A percentile compares a stretch with the other conserved stretches of the same genome.
These are phyloP conservation scores for Alliaria petiolata DNA, from an alignment of 345 rosid species.

Conservation along the genomic window DNA sequence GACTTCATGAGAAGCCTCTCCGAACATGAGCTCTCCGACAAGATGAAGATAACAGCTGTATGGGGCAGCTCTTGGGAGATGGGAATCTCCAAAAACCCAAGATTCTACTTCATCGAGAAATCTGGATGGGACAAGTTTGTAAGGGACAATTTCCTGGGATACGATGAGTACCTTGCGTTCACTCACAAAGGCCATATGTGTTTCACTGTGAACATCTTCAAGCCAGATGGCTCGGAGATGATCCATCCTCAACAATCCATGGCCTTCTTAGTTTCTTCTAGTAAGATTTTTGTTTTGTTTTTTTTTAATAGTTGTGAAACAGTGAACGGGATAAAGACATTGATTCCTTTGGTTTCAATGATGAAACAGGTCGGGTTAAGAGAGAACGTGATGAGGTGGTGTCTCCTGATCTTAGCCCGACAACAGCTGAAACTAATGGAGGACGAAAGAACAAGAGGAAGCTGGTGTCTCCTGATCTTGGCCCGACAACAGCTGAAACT, in stretches of 20 bases:
- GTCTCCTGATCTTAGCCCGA: background rate
- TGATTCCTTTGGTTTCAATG: background rate
- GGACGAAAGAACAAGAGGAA: background rate
- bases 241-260: background rate
- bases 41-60: background rate
- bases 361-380: background rate
- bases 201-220: background rate
- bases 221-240: background rate
- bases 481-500: background rate
- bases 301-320: background rate
- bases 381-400: background rate
- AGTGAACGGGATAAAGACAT: background rate
- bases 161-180: background rate
- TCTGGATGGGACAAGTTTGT: constrained; percentile 1
- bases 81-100: background rate
- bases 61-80: constrained; percentile 6
- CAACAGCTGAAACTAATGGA: background rate
- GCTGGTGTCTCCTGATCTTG: background rate
- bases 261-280: background rate
- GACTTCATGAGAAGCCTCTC: background rate
- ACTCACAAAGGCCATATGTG: background rate
- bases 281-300: background rate
- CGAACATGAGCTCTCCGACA: background rate
- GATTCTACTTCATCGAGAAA: background rate
- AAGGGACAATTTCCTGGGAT: background rate